A percentile compares a stretch with the other conserved stretches of the same genome.
phyloP scores from a whole-genome alignment of 1,284 basidiomycete genomes.

The Microbotryum scabiosae region DNA sequence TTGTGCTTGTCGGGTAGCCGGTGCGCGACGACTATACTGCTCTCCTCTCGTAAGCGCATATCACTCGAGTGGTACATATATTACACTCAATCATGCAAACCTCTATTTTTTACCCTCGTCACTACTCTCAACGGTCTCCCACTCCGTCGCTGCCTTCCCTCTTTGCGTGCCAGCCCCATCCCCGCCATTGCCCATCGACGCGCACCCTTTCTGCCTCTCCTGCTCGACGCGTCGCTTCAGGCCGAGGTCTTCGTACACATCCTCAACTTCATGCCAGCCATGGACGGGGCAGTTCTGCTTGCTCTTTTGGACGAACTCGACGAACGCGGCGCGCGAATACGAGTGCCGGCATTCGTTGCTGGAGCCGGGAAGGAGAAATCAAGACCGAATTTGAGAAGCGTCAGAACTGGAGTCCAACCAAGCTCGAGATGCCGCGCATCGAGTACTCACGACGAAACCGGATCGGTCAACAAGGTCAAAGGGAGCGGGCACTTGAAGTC shows the following conservation, averaged over 20 bases:
- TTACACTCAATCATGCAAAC: too few relatives aligned
- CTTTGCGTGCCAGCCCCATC: neutral
- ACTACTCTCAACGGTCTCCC: slow-evolving; percentile 9
- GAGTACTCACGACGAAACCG: slow-evolving; percentile 21
- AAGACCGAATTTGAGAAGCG: too few relatives aligned
- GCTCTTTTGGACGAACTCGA: slow-evolving; percentile 7
- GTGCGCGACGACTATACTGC: too few relatives aligned
- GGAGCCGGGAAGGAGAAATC: neutral
- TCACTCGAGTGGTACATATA: too few relatives aligned
- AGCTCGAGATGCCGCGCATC: too few relatives aligned
- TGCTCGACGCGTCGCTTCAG: slow-evolving; percentile 11
- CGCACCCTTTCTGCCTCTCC: slow-evolving; percentile 7
- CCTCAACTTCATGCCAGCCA: slow-evolving; percentile 11
- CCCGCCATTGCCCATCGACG: neutral
- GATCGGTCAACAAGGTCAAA: slow-evolving; percentile 15
- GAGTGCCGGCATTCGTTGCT: slow-evolving; percentile 23
- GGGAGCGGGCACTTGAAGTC: slow-evolving; percentile 27
- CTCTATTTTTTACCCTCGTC: slow-evolving; percentile 10
- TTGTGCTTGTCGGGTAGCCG: too few relatives aligned
- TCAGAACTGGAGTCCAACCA: neutral
- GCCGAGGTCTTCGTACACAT: slow-evolving; percentile 3
- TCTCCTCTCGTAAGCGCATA: too few relatives aligned
- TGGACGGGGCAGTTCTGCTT: slow-evolving; percentile 11
- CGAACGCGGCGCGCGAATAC: slow-evolving; percentile 18
- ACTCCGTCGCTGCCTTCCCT: slow-evolving; percentile 7